Conservation (phyloP, 305 asterid species). For the Solanum hybrid region DNA sequence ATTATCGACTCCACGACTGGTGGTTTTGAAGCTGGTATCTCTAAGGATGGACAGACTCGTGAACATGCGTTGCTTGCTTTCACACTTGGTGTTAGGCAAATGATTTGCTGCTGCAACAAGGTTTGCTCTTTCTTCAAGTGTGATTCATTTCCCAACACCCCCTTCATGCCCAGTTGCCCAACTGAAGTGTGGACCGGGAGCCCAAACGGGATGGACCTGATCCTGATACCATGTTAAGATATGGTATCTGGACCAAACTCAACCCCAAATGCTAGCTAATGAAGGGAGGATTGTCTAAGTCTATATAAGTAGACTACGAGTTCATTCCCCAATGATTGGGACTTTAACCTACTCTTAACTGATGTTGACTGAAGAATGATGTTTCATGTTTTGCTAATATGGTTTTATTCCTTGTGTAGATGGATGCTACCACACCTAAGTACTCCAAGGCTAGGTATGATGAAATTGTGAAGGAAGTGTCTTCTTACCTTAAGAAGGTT, state of each 20-base stretch:
- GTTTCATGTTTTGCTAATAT: not conserved
- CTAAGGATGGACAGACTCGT: slow-evolving; percentile 48
- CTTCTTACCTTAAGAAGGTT: slow-evolving; percentile 34
- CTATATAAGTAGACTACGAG: no score
- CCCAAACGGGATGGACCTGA: no score
- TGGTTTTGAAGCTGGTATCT: slow-evolving; percentile 51
- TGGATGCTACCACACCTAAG: slow-evolving; percentile 38
- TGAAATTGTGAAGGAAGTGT: slow-evolving; percentile 33
- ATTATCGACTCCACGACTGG: slow-evolving; percentile 55
- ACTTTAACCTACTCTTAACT: not conserved
- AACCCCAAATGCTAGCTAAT: not conserved
- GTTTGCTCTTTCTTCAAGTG: not conserved
- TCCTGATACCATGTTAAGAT: not conserved
- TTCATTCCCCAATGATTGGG: not conserved
- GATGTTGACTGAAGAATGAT: not conserved
- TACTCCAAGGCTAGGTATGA: slow-evolving; percentile 37
- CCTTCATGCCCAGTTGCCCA: not conserved
- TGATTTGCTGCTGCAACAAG: slow-evolving; percentile 36
- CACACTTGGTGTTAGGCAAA: slow-evolving; percentile 39
- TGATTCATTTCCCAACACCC: not conserved
- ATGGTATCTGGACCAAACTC: not conserved
- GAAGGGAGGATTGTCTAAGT: not conserved
- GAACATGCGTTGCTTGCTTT: slow-evolving; percentile 61
- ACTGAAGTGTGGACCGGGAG: no score
- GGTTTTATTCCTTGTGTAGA: slow-evolving; percentile 1